Evolutionary conservation across 2,329 filamentous ascomycete genomes (phyloP).

Genomic region (Penicillium sp.): DNA sequence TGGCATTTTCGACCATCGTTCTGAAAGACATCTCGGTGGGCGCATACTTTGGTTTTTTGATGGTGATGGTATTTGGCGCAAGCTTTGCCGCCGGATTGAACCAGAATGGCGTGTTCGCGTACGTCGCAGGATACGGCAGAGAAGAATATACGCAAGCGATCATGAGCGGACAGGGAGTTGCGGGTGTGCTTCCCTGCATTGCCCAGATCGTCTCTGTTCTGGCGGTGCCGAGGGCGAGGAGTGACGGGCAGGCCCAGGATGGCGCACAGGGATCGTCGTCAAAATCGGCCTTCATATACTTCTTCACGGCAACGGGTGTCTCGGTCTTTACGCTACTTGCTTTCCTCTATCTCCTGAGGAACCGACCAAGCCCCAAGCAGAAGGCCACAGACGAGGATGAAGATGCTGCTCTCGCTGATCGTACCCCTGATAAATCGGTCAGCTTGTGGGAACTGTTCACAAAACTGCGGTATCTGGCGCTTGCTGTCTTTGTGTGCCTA

Average conservation of each 20-base stretch:
- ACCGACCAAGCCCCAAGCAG: constrained; percentile 29
- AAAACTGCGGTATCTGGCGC: constrained; percentile 77
- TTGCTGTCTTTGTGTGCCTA: constrained; percentile 80
- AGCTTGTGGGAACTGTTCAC: constrained; percentile 67
- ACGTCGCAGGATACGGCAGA: constrained; percentile 79
- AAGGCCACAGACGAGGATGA: constrained; percentile 19
- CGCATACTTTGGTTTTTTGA: constrained; percentile 77
- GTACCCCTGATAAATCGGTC: constrained; percentile 47
- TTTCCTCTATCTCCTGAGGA: constrained; percentile 71
- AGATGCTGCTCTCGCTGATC: constrained; percentile 10
- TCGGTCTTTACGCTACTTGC: constrained; percentile 69
- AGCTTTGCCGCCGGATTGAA: constrained; percentile 80
- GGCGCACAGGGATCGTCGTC: constrained; percentile 53
- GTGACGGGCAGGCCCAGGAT: constrained; percentile 35
- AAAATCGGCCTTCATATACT: constrained; percentile 84
- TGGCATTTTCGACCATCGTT: constrained; percentile 76
- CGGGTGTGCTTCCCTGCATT: constrained; percentile 84
- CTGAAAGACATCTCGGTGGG: constrained; percentile 64
- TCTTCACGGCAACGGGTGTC: constrained; percentile 80
- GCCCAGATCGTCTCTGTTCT: constrained; percentile 85
- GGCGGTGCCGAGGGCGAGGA: constrained; percentile 53
- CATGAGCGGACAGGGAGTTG: constrained; percentile 91
- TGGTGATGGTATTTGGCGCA: constrained; percentile 77
- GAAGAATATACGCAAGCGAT: constrained; percentile 93
- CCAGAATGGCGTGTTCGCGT: constrained; percentile 94